These are phyloP conservation scores for Kodamaea alishanica DNA, from an alignment of 1,139 yeast species.

Conservation along the genomic window DNA sequence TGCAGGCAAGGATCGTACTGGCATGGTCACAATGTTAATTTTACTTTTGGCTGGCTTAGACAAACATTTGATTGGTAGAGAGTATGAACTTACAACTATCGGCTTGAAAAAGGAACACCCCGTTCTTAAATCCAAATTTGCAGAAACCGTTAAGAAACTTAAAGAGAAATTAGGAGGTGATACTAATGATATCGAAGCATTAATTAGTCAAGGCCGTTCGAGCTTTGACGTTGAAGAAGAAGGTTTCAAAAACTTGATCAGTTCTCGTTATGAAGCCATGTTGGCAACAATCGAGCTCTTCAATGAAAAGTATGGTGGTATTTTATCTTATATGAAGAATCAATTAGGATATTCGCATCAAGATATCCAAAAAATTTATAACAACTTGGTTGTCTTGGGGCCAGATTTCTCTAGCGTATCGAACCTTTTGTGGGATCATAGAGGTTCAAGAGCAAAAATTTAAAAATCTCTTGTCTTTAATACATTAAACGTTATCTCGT, in stretches of 20 bases:
- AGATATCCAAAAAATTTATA: slow-evolving; percentile 51
- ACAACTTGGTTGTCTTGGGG: slow-evolving; percentile 36
- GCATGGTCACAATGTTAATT: slow-evolving; percentile 65
- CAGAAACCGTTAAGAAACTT: slow-evolving; percentile 27
- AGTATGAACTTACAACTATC: slow-evolving; percentile 67
- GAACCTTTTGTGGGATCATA: slow-evolving; percentile 27
- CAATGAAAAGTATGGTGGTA: slow-evolving; percentile 53
- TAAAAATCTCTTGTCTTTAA: slow-evolving; percentile 2
- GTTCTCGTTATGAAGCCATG: slow-evolving; percentile 74
- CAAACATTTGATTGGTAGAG: slow-evolving; percentile 60
- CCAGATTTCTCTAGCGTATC: slow-evolving; percentile 18
- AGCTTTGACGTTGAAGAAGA: slow-evolving; percentile 42
- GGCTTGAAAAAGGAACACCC: slow-evolving; percentile 57
- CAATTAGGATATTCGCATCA: slow-evolving; percentile 44
- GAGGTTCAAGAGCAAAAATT: slow-evolving; percentile 15
- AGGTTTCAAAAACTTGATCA: slow-evolving; percentile 56
- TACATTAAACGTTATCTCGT: not conserved
- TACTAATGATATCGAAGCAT: slow-evolving; percentile 26
- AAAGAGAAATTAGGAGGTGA: slow-evolving; percentile 23
- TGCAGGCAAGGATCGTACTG: slow-evolving; percentile 88
- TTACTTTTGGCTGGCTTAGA: slow-evolving; percentile 65
- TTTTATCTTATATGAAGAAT: slow-evolving; percentile 46
- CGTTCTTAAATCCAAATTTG: slow-evolving; percentile 32
- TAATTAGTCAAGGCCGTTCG: slow-evolving; percentile 33
- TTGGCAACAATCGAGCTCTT: slow-evolving; percentile 53